Evolutionary conservation across 2,329 filamentous ascomycete species (phyloP).

Genomic region (Sclerotinia sclerotiorum): DNA sequence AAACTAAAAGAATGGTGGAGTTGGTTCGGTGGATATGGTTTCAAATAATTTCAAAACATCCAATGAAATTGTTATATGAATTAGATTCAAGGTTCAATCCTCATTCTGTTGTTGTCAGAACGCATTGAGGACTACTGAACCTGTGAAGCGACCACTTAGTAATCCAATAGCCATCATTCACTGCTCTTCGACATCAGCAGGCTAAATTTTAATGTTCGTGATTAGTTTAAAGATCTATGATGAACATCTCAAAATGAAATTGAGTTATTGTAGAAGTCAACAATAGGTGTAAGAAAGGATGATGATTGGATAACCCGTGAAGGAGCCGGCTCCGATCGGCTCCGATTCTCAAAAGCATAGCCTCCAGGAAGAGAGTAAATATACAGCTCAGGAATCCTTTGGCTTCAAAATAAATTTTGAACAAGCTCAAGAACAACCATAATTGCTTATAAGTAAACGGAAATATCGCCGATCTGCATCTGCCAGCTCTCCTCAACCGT

Average conservation of each 20-base stretch:
- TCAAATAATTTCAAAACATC: background rate
- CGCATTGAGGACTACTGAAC: background rate
- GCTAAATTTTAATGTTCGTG: background rate
- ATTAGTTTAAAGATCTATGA: background rate
- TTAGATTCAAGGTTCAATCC: background rate
- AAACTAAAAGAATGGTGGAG: background rate
- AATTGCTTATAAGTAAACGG: conserved; percentile 6
- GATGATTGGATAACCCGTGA: background rate
- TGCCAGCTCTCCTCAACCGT: background rate
- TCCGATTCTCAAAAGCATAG: background rate
- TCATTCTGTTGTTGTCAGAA: background rate
- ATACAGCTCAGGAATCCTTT: background rate
- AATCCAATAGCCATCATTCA: background rate
- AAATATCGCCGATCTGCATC: background rate
- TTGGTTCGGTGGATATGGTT: background rate
- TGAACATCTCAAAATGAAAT: background rate
- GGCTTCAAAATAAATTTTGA: background rate
- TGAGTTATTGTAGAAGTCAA: background rate
- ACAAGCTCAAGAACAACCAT: background rate
- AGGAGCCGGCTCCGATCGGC: conserved; percentile 13
- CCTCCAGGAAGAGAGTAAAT: background rate
- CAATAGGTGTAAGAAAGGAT: background rate
- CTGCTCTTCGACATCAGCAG: background rate
- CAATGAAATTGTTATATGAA: background rate
- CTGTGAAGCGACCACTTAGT: background rate